Conservation (phyloP, 2,329 filamentous ascomycete genomes). For the Trichoderma hamatum region DNA sequence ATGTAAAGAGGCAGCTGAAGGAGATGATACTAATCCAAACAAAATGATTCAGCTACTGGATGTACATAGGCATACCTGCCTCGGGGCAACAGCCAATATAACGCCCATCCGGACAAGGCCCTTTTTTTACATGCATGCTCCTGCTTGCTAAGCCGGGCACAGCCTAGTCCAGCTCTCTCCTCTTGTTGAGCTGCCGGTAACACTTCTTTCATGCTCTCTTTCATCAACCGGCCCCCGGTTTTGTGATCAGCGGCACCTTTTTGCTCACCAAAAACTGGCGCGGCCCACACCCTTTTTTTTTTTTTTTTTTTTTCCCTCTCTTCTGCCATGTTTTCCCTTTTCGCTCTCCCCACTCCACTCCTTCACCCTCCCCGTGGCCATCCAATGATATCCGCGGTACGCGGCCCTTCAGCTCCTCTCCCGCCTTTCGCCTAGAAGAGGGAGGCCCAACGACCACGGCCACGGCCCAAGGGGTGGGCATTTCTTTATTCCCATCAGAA, state of each 20-base stretch:
- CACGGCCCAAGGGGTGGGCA: not conserved
- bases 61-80: not conserved
- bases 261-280: not conserved
- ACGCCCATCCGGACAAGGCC: not conserved
- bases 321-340: not conserved
- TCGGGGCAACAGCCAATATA: not conserved
- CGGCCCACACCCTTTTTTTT: not conserved
- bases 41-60: not conserved
- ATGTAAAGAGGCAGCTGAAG: not conserved
- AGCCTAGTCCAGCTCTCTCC: not conserved
- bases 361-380: not conserved
- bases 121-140: not conserved
- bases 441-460: too few relatives aligned
- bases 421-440: not conserved
- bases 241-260: conserved; percentile 1
- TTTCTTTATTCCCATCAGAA: not conserved
- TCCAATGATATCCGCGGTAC: conserved; percentile 5
- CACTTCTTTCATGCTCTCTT: not conserved
- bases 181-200: not conserved
- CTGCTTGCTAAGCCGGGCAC: not conserved
- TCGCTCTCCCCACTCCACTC: not conserved
- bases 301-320: not conserved
- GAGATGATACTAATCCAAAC: not conserved
- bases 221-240: not conserved
- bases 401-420: conserved; percentile 17